phyloP scores from a whole-genome alignment of 768 basidiomycete species.

The Kwoniella europaea region DNA sequence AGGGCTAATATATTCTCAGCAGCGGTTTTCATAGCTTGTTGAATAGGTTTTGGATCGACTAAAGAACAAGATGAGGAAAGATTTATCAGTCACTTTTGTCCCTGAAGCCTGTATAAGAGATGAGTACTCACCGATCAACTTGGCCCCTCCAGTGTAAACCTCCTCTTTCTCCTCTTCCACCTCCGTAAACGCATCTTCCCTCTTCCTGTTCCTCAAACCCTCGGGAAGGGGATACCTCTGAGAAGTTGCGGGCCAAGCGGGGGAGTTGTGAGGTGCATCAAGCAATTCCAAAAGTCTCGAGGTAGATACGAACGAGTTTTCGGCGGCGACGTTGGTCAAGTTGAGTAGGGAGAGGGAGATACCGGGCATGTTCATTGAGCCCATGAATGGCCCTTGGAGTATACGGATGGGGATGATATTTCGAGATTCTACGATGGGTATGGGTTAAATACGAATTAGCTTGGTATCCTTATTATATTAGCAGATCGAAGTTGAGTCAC shows the following conservation, averaged over 20 bases:
- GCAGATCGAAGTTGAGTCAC: no score
- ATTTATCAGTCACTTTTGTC: no score
- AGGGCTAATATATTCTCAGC: constrained; percentile 45
- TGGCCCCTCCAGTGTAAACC: constrained; percentile 28
- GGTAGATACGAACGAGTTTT: constrained; percentile 24
- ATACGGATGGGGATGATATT: constrained; percentile 60
- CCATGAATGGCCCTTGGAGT: constrained; percentile 68
- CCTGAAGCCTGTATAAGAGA: no score
- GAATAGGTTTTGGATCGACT: constrained; percentile 30
- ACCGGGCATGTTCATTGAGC: constrained; percentile 90
- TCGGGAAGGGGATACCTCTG: constrained; percentile 46
- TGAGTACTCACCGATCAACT: constrained; percentile 36
- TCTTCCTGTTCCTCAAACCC: constrained; percentile 28
- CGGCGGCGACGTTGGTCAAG: constrained; percentile 56
- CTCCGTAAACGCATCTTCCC: constrained; percentile 45
- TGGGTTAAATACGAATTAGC: no score
- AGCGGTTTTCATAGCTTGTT: constrained; percentile 43
- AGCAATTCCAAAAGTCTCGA: constrained; percentile 38
- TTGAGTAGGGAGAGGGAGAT: constrained; percentile 81
- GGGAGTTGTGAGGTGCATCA: constrained; percentile 50
- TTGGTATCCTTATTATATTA: no score
- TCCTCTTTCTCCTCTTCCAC: constrained; percentile 42
- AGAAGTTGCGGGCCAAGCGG: constrained; percentile 48
- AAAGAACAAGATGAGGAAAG: not conserved
- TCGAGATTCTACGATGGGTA: constrained; percentile 21